Conservation (phyloP, 2,329 filamentous ascomycete species). For the Berkeleyomyces basicola region DNA sequence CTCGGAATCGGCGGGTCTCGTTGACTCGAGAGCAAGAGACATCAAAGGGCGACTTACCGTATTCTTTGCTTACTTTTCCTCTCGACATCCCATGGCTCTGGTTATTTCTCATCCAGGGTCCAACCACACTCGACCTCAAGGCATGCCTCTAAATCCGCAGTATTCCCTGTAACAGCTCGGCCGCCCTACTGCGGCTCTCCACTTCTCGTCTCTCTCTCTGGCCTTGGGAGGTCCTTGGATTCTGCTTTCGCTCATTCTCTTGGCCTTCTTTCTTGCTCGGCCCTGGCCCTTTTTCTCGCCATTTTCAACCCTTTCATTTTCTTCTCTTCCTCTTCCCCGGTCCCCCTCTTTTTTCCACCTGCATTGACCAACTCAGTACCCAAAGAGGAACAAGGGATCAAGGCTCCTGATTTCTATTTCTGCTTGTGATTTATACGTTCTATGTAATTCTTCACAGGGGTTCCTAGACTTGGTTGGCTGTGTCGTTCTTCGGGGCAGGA, state of each 20-base stretch:
- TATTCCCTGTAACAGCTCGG: background rate
- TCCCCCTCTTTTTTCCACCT: background rate
- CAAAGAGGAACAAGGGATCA: background rate
- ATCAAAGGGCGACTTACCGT: background rate
- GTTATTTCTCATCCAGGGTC: background rate
- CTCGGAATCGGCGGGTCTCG: too few species aligned
- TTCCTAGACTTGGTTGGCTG: background rate
- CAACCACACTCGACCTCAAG: background rate
- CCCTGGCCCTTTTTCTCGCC: background rate
- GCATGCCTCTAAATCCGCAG: conserved; percentile 10
- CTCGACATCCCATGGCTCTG: too few species aligned
- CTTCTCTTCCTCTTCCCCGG: background rate
- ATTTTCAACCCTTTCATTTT: background rate
- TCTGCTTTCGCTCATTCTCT: too few species aligned
- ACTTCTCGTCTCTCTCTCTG: background rate
- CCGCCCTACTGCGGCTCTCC: background rate
- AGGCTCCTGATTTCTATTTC: background rate
- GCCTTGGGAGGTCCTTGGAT: background rate
- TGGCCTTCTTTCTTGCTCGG: background rate
- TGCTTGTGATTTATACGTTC: background rate
- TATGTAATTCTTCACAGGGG: background rate
- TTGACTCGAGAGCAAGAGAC: too few species aligned
- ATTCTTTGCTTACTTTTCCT: background rate
- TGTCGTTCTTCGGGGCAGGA: background rate
- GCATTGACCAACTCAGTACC: background rate